Base-by-base conservation (phyloP, 163 green algal species). In the Scenedesmus sp. region DNA sequence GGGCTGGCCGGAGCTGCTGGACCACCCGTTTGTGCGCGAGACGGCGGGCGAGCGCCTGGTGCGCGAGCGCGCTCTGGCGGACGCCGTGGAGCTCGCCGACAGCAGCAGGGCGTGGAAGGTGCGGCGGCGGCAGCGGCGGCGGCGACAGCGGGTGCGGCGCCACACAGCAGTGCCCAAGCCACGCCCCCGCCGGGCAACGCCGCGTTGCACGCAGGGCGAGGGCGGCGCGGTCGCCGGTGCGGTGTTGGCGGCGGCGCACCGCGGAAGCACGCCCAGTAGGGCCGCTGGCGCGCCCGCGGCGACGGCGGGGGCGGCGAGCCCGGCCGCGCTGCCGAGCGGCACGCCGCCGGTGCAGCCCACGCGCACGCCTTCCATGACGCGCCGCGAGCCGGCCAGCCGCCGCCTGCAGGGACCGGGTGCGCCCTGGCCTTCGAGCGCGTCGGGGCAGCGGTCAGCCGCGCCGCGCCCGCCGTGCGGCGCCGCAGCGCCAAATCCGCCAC, bases 21-120 rank as follows among this genome's bases (percentile, higher is more conserved):
- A 98, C 1, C 96, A 99, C 81, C 94, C 95, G 1, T 99, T 99
- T 87, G 89, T 99, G 50, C 66, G 85, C 10, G 93, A 98, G 71
- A 96, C 88, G 20, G 31, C 75, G 15, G 83, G 90, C 63, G 93
- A 97, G 83, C 81, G 85, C 33, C 57, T 86, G 29, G 75, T 65
- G 72, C 70, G 91, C 17, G 89, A 94, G 81, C 76, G 82, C 36
- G 87, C 84, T 42, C 56, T 91, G 64, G 90, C 79, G 18, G 86
- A 90, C 57, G 86, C 86, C 2, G 56, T 85, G 62, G 85, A 87
- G 79, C 60, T 85, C 29, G 82, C 77, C 48, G 81, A 83, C 53
- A 77, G 67, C 47, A 89, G 82, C 65, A 78, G 72, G 45, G 79
- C 51, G 24, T 86, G 80, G 77, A 87, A 82, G 72, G 84, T 87